Evolutionary conservation across 2,329 filamentous ascomycete genomes (phyloP).

Genomic region (Tolypocladium capitatum): DNA sequence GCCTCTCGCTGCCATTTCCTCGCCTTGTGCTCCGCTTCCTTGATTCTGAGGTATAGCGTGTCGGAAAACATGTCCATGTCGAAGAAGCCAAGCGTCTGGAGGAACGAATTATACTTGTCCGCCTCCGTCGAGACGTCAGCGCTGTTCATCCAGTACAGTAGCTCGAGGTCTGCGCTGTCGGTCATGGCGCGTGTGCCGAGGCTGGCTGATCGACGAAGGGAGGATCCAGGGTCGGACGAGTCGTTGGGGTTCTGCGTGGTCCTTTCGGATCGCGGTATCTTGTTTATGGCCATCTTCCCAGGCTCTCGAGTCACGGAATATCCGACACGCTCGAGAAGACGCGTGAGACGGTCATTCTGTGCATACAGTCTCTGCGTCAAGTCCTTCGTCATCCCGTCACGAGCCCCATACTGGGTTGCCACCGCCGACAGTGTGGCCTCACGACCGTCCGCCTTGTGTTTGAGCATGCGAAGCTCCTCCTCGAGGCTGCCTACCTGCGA

Average conservation of each 20-base stretch:
- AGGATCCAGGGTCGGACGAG: constrained; percentile 41
- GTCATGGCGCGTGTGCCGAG: constrained; percentile 39
- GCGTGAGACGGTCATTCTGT: constrained; percentile 72
- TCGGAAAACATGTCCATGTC: constrained; percentile 77
- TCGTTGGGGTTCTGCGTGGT: constrained; percentile 40
- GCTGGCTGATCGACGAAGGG: constrained; percentile 39
- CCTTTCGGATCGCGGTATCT: constrained; percentile 49
- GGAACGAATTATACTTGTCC: constrained; percentile 60
- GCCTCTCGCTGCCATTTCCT: constrained; percentile 89
- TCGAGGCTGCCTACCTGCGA: constrained; percentile 65
- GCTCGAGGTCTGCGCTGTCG: constrained; percentile 53
- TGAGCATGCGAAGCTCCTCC: constrained; percentile 57
- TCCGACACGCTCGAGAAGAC: constrained; percentile 74
- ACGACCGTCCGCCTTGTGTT: constrained; percentile 46
- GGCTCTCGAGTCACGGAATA: constrained; percentile 68
- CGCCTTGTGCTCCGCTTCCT: constrained; percentile 84
- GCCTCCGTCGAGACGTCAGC: constrained; percentile 53
- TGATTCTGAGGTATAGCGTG: constrained; percentile 74
- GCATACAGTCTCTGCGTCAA: constrained; percentile 71
- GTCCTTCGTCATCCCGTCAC: constrained; percentile 64
- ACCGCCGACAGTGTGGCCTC: constrained; percentile 38
- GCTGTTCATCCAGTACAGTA: constrained; percentile 73
- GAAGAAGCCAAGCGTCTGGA: constrained; percentile 62
- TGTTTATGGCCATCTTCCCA: constrained; percentile 61
- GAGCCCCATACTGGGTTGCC: constrained; percentile 49